Conservation (phyloP, 2,329 filamentous ascomycete species). For the Talaromyces sp. region DNA sequence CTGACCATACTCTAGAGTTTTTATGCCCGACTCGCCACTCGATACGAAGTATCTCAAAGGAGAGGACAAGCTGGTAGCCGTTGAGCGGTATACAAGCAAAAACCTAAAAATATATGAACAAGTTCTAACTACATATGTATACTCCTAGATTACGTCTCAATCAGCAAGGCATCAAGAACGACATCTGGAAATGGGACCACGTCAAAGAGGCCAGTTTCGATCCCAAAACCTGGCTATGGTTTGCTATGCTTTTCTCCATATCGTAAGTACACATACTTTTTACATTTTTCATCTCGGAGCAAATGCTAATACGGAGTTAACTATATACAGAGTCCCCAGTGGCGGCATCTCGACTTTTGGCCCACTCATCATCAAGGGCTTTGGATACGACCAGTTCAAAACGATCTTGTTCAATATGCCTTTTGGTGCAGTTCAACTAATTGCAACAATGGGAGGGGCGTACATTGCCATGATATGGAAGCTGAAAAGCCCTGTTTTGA, state of each 20-base stretch:
- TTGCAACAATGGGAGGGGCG: constrained; percentile 55
- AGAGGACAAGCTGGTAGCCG: constrained; percentile 53
- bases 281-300: neutral
- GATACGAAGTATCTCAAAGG: constrained; percentile 53
- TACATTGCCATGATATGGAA: constrained; percentile 51
- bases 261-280: constrained; percentile 33
- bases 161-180: constrained; percentile 38
- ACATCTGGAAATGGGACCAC: constrained; percentile 49
- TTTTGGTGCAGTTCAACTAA: constrained; percentile 56
- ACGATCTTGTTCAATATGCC: constrained; percentile 59
- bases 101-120: neutral
- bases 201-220: constrained; percentile 52
- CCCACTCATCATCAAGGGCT: constrained; percentile 53
- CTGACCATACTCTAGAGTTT: constrained; percentile 22
- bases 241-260: constrained; percentile 50
- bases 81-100: constrained; percentile 41
- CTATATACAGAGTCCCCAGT: constrained; percentile 42
- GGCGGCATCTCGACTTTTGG: constrained; percentile 58
- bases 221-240: constrained; percentile 58
- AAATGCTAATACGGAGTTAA: neutral
- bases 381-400: constrained; percentile 52
- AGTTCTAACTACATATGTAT: constrained; percentile 6
- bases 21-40: constrained; percentile 62
- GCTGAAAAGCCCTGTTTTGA: constrained; percentile 52
- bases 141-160: constrained; percentile 43